Evolutionary conservation across 1,284 basidiomycete species (phyloP), one percentile per base, ranked within the genome.

Genomic region (Leccinum pachyderme): DNA sequence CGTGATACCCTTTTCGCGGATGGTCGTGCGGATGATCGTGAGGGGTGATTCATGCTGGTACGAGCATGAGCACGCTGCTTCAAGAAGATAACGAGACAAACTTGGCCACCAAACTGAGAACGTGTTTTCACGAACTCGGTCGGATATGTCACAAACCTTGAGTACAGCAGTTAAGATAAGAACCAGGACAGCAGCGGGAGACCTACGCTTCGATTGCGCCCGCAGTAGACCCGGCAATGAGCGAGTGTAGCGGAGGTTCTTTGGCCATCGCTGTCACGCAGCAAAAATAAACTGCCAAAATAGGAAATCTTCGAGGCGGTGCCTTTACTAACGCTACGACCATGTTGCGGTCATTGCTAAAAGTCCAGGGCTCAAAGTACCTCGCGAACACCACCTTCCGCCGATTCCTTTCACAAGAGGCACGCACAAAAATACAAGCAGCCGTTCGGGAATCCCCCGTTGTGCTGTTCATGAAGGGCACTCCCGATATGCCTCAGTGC

Each of bases 71-170:
- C 4, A 15, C 5, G 44, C 9, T 25, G 15, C 24, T 11, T n/a
- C 15, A 2, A 13, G 13, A 15, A 13, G 15, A 27, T 1, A 29
- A 0, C 2, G 5, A 47, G 44, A 46, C 44, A 11, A n/a, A 84
- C 88, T 79, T 90, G 83, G 41, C 89, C 90, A 47, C 83, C 80
- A 60, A 92, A 91, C 70, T 93, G 90, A 3, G 87, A 85, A 15
- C 89, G 81, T 27, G 90, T 93, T 68, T 98, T 98, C 55, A 95
- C 87, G 65, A 86, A 95, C 70, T 99, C 96, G 6, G 94, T 90
- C 0, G 96, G 95, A 63, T 94, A 95, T n/a, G 90, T 91, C 60
- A 87, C 73, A 72, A 88, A 87, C 52, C 86, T 89, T 64, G 56
- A 63, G 64, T 73, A 60, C 61, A 57, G 55, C 77, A 59, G 75